phyloP scores from a whole-genome alignment of 495 filamentous ascomycete species.

The Xylona heveae region DNA sequence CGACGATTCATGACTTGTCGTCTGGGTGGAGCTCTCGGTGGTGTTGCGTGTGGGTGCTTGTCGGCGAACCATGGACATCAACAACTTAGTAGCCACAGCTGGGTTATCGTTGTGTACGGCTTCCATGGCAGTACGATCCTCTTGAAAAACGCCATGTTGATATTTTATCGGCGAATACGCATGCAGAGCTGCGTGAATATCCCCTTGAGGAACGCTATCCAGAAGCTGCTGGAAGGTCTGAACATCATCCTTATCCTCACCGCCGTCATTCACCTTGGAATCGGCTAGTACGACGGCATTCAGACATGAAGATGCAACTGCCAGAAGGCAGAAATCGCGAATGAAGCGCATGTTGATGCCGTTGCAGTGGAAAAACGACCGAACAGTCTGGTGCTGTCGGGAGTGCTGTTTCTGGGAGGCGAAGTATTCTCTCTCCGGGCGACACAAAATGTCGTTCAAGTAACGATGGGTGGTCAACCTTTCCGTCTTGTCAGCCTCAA shows the following conservation, averaged over 20 bases:
- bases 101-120: conserved; percentile 20
- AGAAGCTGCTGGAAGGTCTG: conserved; percentile 18
- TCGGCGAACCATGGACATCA: too few species aligned
- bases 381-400: neutral
- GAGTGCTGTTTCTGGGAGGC: too few species aligned
- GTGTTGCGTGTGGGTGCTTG: conserved; percentile 3
- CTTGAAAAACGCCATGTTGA: conserved; percentile 23
- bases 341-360: neutral
- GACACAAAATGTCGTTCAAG: too few species aligned
- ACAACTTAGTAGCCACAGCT: conserved; percentile 18
- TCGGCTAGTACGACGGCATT: too few species aligned
- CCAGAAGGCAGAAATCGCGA: neutral
- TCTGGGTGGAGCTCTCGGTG: neutral
- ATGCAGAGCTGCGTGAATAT: conserved; percentile 20
- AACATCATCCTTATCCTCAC: conserved; percentile 1
- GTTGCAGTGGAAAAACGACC: neutral
- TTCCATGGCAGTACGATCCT: conserved; percentile 19
- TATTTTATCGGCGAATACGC: conserved; percentile 17
- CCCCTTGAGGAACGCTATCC: conserved; percentile 17
- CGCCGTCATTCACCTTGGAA: too few species aligned
- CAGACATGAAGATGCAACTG: too few species aligned
- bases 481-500: too few species aligned
- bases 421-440: too few species aligned
- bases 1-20: neutral
- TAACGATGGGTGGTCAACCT: too few species aligned